Conservation (phyloP, 306 rosid species). For the Sphenostylis stenocarpa region DNA sequence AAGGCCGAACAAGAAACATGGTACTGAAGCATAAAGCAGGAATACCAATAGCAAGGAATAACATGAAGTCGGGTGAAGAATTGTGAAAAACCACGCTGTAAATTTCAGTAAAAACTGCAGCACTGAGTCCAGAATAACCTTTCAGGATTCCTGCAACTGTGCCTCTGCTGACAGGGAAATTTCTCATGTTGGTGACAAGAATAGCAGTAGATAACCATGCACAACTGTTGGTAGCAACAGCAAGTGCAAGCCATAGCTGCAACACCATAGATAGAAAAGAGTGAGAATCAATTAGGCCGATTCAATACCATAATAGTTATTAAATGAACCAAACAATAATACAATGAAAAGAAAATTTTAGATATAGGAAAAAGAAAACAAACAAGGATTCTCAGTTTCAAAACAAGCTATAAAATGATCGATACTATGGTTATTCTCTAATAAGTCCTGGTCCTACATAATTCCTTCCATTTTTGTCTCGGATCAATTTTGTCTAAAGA, state of each 20-base stretch:
- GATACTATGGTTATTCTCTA: background rate
- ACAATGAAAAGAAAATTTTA: background rate
- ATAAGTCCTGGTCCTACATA: background rate
- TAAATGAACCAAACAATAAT: background rate
- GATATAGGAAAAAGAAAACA: background rate
- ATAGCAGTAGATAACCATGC: conserved; percentile 78
- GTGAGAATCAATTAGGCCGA: background rate
- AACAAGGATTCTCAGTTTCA: background rate
- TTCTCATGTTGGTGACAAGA: conserved; percentile 87
- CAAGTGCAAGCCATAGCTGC: conserved; percentile 73
- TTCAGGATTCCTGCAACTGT: conserved; percentile 76
- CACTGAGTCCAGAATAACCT: conserved; percentile 77
- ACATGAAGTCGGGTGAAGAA: conserved; percentile 59
- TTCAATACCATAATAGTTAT: background rate
- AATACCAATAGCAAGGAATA: conserved; percentile 66
- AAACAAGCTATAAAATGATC: background rate
- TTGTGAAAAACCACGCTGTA: conserved; percentile 55
- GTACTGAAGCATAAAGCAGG: conserved; percentile 58
- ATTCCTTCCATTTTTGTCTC: background rate
- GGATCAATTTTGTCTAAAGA: background rate
- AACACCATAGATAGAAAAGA: conserved; percentile 9
- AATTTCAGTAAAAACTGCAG: conserved; percentile 71
- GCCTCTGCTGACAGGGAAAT: conserved; percentile 73
- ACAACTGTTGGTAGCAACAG: conserved; percentile 66
- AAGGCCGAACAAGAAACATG: conserved; percentile 72